Evolutionary conservation across 371 early-diverging fungal species (phyloP).

Genomic region (Capillidium heterosporum): DNA sequence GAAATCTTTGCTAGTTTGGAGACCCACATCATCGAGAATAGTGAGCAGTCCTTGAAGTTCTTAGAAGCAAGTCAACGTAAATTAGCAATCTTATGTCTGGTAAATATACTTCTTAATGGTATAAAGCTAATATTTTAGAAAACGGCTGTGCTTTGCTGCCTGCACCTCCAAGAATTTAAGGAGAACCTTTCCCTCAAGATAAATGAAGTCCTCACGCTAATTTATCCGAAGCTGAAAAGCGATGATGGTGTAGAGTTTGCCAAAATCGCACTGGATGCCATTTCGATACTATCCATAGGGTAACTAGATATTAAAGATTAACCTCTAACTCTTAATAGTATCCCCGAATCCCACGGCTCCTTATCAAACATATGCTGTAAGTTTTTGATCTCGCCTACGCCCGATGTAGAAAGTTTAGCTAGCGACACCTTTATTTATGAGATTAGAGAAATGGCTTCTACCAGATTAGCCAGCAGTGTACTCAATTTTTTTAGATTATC

Average conservation of each 20-base stretch:
- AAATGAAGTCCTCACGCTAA: not conserved
- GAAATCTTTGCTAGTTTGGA: not conserved
- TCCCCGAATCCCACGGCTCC: constrained; percentile 3
- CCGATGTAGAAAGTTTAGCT: not conserved
- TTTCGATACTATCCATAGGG: not conserved
- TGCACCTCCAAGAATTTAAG: not conserved
- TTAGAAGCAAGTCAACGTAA: not conserved
- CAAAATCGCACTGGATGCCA: not conserved
- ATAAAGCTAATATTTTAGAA: not conserved
- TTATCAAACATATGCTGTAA: constrained; percentile 2
- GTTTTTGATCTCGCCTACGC: not conserved
- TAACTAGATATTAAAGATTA: too few species aligned
- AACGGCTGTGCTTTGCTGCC: not conserved
- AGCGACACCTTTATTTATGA: not conserved
- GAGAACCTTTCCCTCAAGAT: not conserved
- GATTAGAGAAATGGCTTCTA: not conserved
- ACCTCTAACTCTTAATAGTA: not conserved
- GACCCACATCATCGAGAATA: not conserved
- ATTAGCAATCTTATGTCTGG: not conserved
- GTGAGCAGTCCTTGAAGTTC: not conserved
- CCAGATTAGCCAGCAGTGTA: constrained; percentile 3
- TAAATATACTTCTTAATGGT: not conserved
- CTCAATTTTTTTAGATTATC: not conserved
- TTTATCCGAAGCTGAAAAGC: not conserved
- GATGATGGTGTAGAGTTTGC: not conserved